Conservation (phyloP, 148 eudicot genomes). For the Chenopodium quinoa region DNA sequence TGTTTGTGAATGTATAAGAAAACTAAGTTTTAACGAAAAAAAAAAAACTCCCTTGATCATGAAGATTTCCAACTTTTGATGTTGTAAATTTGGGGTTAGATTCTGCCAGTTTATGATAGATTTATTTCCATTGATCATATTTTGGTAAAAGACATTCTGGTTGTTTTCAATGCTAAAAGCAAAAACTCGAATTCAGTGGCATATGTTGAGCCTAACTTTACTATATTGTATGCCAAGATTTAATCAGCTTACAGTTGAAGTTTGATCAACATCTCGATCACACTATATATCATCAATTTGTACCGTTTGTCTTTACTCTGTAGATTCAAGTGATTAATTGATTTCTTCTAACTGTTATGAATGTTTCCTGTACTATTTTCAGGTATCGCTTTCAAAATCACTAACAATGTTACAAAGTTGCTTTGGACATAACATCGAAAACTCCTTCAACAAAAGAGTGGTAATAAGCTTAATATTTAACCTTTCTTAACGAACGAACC, state of each 20-base stretch:
- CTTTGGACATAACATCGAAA: constrained; percentile 90
- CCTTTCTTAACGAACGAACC: neutral
- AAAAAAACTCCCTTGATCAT: too few species aligned
- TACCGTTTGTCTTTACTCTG: neutral
- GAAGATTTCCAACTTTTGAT: neutral
- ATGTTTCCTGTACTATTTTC: constrained; percentile 24
- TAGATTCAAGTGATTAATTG: neutral
- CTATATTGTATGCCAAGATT: neutral
- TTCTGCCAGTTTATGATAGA: neutral
- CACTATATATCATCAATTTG: neutral
- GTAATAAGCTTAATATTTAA: constrained; percentile 44
- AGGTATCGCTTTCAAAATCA: constrained; percentile 86
- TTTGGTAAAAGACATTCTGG: too few species aligned
- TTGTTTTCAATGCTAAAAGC: too few species aligned
- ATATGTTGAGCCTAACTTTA: neutral
- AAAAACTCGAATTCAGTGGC: neutral
- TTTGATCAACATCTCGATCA: neutral
- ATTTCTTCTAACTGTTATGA: neutral
- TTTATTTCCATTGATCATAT: too few species aligned
- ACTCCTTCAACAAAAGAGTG: constrained; percentile 96
- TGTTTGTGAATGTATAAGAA: neutral
- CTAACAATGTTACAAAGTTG: constrained; percentile 83
- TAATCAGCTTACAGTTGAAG: neutral
- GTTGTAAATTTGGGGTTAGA: neutral
- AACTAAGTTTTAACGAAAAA: too few species aligned